Evolutionary conservation across 1,284 basidiomycete genomes (phyloP).

Genomic region (Moniliella sp.): DNA sequence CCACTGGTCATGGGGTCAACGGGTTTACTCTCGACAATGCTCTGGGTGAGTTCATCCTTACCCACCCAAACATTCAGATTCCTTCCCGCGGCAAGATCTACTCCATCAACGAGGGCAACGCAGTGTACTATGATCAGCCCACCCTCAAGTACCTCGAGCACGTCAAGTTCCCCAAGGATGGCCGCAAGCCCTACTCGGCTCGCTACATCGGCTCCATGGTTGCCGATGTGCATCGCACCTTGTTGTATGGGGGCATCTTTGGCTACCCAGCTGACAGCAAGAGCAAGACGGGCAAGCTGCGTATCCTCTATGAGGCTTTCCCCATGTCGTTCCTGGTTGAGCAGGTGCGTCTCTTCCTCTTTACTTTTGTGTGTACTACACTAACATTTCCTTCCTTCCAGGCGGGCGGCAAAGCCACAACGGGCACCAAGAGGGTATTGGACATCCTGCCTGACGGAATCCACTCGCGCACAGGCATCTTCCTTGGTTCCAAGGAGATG

Average conservation of each 20-base stretch:
- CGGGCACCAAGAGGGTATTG: constrained; percentile 70
- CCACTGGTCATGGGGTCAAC: constrained; percentile 85
- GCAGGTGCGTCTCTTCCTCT: constrained; percentile 49
- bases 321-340: constrained; percentile 96
- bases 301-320: constrained; percentile 90
- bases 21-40: constrained; percentile 84
- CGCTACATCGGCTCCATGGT: constrained; percentile 97
- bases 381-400: no score
- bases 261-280: constrained; percentile 97
- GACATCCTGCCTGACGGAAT: constrained; percentile 73
- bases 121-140: constrained; percentile 63
- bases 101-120: constrained; percentile 99
- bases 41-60: constrained; percentile 85
- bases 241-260: constrained; percentile 94
- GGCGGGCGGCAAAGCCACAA: constrained; percentile 89
- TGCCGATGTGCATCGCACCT: constrained; percentile 81
- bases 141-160: constrained; percentile 62
- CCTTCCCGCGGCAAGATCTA: constrained; percentile 92
- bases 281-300: constrained; percentile 79
- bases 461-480: constrained; percentile 79
- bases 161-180: constrained; percentile 52
- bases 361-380: no score
- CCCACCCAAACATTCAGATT: constrained; percentile 86
- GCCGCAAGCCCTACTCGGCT: constrained; percentile 35
- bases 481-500: constrained; percentile 81